phyloP scores from a whole-genome alignment of 2,329 filamentous ascomycete species.

The Colletotrichum karsti region DNA sequence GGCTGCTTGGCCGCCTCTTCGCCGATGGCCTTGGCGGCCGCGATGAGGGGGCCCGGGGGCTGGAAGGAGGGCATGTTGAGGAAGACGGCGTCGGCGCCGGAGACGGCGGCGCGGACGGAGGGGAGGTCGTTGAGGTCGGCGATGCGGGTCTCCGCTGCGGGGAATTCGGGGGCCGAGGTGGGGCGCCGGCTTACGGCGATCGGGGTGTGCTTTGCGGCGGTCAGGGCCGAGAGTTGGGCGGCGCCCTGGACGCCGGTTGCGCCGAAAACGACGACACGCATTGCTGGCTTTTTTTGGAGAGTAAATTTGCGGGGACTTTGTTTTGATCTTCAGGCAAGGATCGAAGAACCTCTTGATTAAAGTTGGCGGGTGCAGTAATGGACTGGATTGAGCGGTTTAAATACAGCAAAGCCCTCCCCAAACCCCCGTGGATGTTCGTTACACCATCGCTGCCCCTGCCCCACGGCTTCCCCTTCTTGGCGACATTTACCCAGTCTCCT shows the following conservation, averaged over 20 bases:
- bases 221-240: constrained; percentile 34
- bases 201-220: constrained; percentile 33
- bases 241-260: constrained; percentile 37
- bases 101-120: constrained; percentile 24
- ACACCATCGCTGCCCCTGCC: too few species aligned
- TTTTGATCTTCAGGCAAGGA: too few species aligned
- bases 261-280: constrained; percentile 39
- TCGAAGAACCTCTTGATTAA: too few species aligned
- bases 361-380: too few species aligned
- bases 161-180: not conserved
- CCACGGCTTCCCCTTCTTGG: too few species aligned
- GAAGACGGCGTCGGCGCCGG: constrained; percentile 32
- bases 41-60: constrained; percentile 51
- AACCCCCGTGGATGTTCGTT: too few species aligned
- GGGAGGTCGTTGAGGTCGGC: constrained; percentile 30
- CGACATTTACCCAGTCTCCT: too few species aligned
- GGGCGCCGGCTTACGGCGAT: constrained; percentile 36
- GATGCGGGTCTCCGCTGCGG: constrained; percentile 31
- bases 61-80: constrained; percentile 38
- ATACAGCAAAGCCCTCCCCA: too few species aligned
- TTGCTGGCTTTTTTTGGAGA: not conserved
- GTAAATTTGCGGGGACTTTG: too few species aligned
- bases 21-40: constrained; percentile 67
- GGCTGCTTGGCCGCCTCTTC: constrained; percentile 60
- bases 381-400: too few species aligned